phyloP scores from a whole-genome alignment of 1,284 basidiomycete species.

The Ceratobasidium sp. region DNA sequence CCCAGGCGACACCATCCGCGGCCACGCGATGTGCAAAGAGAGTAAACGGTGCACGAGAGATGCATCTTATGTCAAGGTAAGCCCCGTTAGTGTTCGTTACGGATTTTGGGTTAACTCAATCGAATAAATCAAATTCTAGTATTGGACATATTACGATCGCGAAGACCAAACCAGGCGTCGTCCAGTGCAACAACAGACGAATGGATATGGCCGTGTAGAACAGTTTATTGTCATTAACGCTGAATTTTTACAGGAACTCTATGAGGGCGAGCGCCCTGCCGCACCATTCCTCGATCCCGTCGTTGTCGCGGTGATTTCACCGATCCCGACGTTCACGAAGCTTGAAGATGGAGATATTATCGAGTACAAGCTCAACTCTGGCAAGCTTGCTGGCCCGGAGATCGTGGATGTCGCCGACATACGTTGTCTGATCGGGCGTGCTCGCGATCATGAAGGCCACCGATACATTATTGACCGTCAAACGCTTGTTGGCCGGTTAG shows the following conservation, averaged over 20 bases:
- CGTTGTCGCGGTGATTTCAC: slow-evolving; percentile 51
- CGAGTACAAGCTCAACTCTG: slow-evolving; percentile 24
- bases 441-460: slow-evolving; percentile 40
- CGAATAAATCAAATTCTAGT: too few species aligned
- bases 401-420: slow-evolving; percentile 52
- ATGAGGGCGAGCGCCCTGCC: slow-evolving; percentile 51
- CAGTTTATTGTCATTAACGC: background rate
- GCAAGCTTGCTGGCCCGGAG: slow-evolving; percentile 23
- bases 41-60: background rate
- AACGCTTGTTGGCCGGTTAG: slow-evolving; percentile 27
- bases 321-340: slow-evolving; percentile 41
- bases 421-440: slow-evolving; percentile 50
- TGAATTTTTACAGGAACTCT: slow-evolving; percentile 12
- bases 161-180: too few species aligned
- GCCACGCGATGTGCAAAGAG: background rate
- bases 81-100: too few species aligned
- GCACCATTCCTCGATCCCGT: slow-evolving; percentile 43
- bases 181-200: too few species aligned
- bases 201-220: too few species aligned
- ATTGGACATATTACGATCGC: too few species aligned
- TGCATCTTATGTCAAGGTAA: too few species aligned
- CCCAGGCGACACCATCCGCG: background rate
- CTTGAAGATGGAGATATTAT: slow-evolving; percentile 24
- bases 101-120: too few species aligned
- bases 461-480: slow-evolving; percentile 55